phyloP scores from a whole-genome alignment of 2,329 filamentous ascomycete genomes.

The Diaporthe sp. region DNA sequence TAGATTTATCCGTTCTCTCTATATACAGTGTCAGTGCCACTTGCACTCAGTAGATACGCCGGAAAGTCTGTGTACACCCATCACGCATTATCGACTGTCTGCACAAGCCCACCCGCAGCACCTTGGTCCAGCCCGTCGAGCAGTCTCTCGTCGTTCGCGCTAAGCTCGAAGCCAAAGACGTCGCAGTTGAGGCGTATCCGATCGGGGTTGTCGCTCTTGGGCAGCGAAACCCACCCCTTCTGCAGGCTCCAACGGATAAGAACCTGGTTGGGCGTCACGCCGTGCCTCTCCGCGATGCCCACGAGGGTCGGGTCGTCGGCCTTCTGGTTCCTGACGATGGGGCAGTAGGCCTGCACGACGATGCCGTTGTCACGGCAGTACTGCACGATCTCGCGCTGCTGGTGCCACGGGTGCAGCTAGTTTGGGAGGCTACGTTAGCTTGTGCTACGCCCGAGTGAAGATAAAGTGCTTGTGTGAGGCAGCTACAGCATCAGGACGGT shows the following conservation, averaged over 20 bases:
- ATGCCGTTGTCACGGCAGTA: constrained; percentile 86
- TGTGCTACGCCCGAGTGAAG: neutral
- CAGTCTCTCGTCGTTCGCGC: constrained; percentile 64
- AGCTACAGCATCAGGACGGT: neutral
- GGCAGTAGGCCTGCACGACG: constrained; percentile 58
- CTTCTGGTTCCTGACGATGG: constrained; percentile 52
- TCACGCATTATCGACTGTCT: constrained; percentile 40
- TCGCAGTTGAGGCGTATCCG: constrained; percentile 75
- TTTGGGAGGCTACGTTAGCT: constrained; percentile 41
- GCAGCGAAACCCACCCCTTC: constrained; percentile 72
- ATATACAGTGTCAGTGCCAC: neutral
- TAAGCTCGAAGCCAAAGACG: constrained; percentile 73
- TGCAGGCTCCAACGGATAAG: constrained; percentile 71
- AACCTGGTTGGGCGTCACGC: constrained; percentile 70
- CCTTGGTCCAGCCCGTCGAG: constrained; percentile 36
- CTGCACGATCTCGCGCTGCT: constrained; percentile 59
- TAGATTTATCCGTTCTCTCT: too few species aligned
- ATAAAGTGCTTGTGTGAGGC: neutral
- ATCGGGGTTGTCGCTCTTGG: constrained; percentile 72
- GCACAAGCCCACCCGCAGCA: constrained; percentile 7
- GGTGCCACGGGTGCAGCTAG: constrained; percentile 80
- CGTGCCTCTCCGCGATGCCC: constrained; percentile 67
- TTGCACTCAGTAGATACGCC: neutral
- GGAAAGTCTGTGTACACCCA: neutral
- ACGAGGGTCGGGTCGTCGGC: constrained; percentile 68